These are phyloP conservation scores for Panicum virgatum DNA, from an alignment of 202 grass and related monocot genomes.

Conservation along the genomic window DNA sequence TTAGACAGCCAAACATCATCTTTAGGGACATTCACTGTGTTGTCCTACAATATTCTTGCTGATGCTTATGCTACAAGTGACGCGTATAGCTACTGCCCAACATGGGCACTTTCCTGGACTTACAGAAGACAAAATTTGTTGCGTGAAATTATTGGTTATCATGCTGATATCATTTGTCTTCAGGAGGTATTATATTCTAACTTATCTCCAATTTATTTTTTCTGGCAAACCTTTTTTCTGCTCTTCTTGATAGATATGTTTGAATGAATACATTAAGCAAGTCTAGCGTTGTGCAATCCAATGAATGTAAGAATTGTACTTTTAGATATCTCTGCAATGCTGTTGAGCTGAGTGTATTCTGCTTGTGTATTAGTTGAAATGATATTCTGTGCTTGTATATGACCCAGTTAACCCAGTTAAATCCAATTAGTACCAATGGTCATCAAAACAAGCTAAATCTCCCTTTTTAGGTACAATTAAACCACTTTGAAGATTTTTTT, in stretches of 20 bases:
- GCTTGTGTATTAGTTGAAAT: slow-evolving; percentile 1
- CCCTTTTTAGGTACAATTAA: slow-evolving; percentile 77
- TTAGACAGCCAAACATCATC: slow-evolving; percentile 64
- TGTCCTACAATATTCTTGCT: slow-evolving; percentile 99
- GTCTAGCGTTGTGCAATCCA: background rate
- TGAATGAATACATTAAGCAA: slow-evolving; percentile 5
- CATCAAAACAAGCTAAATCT: slow-evolving; percentile 26
- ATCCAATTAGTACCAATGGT: background rate
- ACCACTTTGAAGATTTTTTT: slow-evolving; percentile 97
- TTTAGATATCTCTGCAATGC: background rate
- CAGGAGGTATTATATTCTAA: slow-evolving; percentile 74
- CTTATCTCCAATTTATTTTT: slow-evolving; percentile 23
- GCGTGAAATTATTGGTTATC: slow-evolving; percentile 95
- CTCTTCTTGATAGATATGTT: slow-evolving; percentile 23
- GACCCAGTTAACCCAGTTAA: background rate
- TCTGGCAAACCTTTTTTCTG: background rate
- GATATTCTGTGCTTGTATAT: slow-evolving; percentile 5
- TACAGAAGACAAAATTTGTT: slow-evolving; percentile 98
- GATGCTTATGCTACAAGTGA: slow-evolving; percentile 87
- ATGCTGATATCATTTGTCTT: slow-evolving; percentile 98
- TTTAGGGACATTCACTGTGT: slow-evolving; percentile 80
- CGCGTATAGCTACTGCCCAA: slow-evolving; percentile 90
- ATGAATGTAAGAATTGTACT: background rate
- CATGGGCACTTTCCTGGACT: slow-evolving; percentile 95
- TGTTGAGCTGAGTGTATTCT: slow-evolving; percentile 5